Evolutionary conservation across 108 stramenopile species (phyloP), one percentile per base, ranked within the genome.

Genomic region (Pseudonitzschia delicatissima): DNA sequence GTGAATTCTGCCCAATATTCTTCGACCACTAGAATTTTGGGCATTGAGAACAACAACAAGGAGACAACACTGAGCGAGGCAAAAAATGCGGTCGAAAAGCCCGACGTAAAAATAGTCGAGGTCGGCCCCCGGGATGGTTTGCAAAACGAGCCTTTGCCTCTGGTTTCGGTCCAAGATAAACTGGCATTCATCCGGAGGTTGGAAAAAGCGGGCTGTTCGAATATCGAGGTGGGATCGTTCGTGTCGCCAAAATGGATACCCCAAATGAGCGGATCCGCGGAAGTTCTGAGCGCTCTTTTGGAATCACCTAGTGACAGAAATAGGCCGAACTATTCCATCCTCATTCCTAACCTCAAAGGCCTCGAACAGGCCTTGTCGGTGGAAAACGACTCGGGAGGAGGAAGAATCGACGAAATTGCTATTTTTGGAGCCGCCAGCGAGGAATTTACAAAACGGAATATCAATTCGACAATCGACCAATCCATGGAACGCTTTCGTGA

Each of bases 211-310:
- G 95, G 95, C 0, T 83, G 88, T 28, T 52, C 51, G 8, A 45
- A 44, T 45, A 84, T 96, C 45, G 95, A 96, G 79, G 81, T 84
- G 2, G 87, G 87, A 25, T 48, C 83, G 8, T 94, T 94, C 64
- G 95, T 96, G 3, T 90, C 90, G 21, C 90, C 91, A n/a, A 93
- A 88, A 69, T 93, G 90, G 88, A 90, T 96, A 26, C 95, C 93
- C 0, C 79, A 82, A 58, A 96, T 96, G 95, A 90, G 84, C 13
- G 86, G 93, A 63, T 66, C 75, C 8, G 27, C 26, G 1, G 61
- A 92, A 53, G 82, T 94, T 5, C 45, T 96, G 68, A n/a, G 72
- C 27, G 37, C 47, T 34, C 52, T 79, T 11, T 12, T 6, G 11
- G 45, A 6, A 4, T 4, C 50, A 44, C 33, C 32, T 7, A 51